Evolutionary conservation across 2,329 filamentous ascomycete genomes (phyloP), one percentile per base, ranked within the genome.

Genomic region (Microsporum audouinii): DNA sequence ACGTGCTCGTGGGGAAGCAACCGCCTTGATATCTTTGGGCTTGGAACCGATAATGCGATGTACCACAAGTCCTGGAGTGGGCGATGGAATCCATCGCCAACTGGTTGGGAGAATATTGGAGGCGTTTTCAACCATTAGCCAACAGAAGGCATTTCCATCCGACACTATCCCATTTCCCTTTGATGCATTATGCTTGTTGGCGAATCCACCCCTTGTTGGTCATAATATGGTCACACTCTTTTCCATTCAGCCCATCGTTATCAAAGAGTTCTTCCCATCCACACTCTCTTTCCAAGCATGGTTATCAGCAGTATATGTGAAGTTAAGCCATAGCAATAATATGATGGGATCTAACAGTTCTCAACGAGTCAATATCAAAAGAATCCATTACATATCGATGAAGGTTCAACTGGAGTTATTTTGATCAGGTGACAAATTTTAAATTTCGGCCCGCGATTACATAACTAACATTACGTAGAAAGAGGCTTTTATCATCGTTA

Each of bases 21-120:
- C 36, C 60, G 66, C n/a, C 61, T 66, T n/a, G 65, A 68, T 39
- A 60, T 68, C 5, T 69, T 69, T 53, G 63, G 63, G 1, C 51
- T 65, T 8, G 65, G 66, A 23, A 65, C 64, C 4, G 60, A 68
- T 39, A 64, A 63, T 29, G 43, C 43, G 17, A 62, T 60, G 61
- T 62, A 39, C 53, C 64, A 60, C 58, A 64, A 63, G 57, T 59
- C 45, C 61, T 66, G 56, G 59, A 64, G 57, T 55, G 56, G 62
- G 17, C 53, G 45, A 62, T 63, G 62, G 62, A 60, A 53, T 1
- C 60, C 62, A 57, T 61, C 59, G 2, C 29, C 5, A 38, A 60
- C 60, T 23, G 51, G 34, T 10, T 63, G 62, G 62, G 62, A 63
- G 39, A 60, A 60, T 8, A 58, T 63, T 27, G 62, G 62, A 45